Percentiles rank a stretch among this genome's conserved stretches.
Conservation (phyloP, 495 filamentous ascomycete species). For the Daldinia bambusicola region DNA sequence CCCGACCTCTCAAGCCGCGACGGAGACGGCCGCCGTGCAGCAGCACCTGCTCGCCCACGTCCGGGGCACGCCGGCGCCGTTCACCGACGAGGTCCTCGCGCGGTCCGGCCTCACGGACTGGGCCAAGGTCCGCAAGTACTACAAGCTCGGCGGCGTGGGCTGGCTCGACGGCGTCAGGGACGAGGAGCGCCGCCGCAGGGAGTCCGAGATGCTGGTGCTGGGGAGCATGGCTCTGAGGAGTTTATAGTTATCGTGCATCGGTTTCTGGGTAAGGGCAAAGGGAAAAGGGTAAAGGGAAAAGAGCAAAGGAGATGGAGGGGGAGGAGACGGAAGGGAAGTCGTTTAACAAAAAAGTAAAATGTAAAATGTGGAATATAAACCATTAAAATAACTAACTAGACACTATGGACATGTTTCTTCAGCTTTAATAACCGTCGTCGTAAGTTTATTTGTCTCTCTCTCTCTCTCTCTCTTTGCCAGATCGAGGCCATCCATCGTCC, state of each 20-base stretch:
- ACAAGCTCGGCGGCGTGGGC: conserved; percentile 73
- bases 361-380: background rate
- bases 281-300: too few relatives aligned
- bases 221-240: conserved; percentile 80
- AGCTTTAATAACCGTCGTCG: background rate
- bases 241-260: conserved; percentile 49
- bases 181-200: conserved; percentile 52
- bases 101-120: conserved; percentile 66
- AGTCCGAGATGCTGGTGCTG: conserved; percentile 70
- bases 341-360: background rate
- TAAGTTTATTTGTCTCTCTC: background rate
- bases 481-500: background rate
- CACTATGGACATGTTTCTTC: background rate
- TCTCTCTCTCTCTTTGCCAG: background rate
- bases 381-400: background rate
- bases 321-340: background rate
- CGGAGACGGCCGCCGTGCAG: conserved; percentile 56
- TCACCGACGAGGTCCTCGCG: conserved; percentile 70
- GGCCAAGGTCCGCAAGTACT: conserved; percentile 78
- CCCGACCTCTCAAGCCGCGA: conserved; percentile 51
- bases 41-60: conserved; percentile 71
- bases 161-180: conserved; percentile 53
- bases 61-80: conserved; percentile 67
- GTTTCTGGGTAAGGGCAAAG: too few relatives aligned
- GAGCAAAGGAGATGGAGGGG: too few relatives aligned